Conservation (phyloP, 495 filamentous ascomycete species). For the Aspergillus wentii region DNA sequence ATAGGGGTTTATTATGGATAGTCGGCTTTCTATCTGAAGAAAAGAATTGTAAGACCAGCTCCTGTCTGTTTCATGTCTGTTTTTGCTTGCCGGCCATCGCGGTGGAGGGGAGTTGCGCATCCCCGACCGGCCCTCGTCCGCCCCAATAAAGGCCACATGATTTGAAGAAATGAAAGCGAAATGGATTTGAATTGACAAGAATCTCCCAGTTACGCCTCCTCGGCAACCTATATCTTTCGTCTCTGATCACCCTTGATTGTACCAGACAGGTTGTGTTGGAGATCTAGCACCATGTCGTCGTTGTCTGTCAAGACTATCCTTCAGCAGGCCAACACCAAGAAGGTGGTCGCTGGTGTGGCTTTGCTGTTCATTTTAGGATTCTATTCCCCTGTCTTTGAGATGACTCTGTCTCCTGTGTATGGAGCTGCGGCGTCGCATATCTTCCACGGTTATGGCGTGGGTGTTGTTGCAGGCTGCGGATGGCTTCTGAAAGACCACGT, state of each 20-base stretch:
- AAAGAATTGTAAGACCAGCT: slow-evolving; percentile 16
- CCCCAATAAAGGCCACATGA: slow-evolving; percentile 2
- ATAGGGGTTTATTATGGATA: slow-evolving; percentile 7
- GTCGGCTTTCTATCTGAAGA: slow-evolving; percentile 10
- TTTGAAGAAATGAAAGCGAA: background rate
- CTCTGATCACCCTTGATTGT: too few relatives aligned
- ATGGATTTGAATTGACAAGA: slow-evolving; percentile 3
- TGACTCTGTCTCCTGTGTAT: slow-evolving; percentile 79
- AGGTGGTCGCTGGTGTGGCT: slow-evolving; percentile 27
- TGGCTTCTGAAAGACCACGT: slow-evolving; percentile 53
- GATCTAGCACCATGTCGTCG: slow-evolving; percentile 19
- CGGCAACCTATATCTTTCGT: too few relatives aligned
- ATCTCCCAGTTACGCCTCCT: too few relatives aligned
- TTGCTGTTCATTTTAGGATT: slow-evolving; percentile 67
- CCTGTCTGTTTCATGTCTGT: slow-evolving; percentile 7
- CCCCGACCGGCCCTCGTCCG: slow-evolving; percentile 5
- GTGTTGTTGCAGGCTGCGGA: slow-evolving; percentile 55
- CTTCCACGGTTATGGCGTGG: slow-evolving; percentile 64
- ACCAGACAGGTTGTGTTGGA: too few relatives aligned
- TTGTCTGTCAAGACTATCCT: slow-evolving; percentile 22
- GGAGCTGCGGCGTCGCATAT: slow-evolving; percentile 69
- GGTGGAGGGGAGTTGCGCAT: too few relatives aligned
- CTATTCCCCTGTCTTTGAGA: slow-evolving; percentile 68
- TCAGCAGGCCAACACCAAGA: slow-evolving; percentile 23
- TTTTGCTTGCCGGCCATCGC: background rate